Evolutionary conservation across 2,329 filamentous ascomycete genomes (phyloP).

Genomic region (Pestalotiopsis sp.): DNA sequence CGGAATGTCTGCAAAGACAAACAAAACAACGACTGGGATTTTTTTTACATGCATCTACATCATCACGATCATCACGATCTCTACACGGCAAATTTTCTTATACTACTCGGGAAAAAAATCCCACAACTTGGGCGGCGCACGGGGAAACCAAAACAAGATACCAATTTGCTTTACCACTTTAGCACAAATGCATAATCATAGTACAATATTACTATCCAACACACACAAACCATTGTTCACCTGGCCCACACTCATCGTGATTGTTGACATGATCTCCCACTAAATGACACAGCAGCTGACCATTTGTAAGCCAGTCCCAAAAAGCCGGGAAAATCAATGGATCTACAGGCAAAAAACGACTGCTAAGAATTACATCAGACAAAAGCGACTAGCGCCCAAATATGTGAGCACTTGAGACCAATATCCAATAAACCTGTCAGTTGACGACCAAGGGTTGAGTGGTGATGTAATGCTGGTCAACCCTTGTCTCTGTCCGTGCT

Average conservation of each 20-base stretch:
- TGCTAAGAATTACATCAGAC: neutral
- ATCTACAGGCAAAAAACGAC: neutral
- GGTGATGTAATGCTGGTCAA: neutral
- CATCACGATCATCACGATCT: neutral
- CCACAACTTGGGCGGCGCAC: neutral
- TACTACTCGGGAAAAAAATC: neutral
- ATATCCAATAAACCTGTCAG: neutral
- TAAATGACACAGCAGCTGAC: no score
- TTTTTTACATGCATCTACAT: neutral
- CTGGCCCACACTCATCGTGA: neutral
- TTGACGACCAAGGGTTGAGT: neutral
- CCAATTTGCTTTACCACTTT: constrained; percentile 10
- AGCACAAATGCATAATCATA: constrained; percentile 3
- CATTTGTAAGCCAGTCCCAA: neutral
- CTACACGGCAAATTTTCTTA: neutral
- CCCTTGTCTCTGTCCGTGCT: neutral
- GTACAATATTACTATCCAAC: neutral
- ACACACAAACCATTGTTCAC: neutral
- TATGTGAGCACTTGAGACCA: neutral
- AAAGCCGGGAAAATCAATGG: neutral
- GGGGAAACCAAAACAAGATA: constrained; percentile 7
- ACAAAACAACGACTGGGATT: neutral
- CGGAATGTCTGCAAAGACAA: constrained; percentile 3
- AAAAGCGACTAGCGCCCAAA: neutral
- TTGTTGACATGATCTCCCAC: neutral